phyloP scores from a whole-genome alignment of 768 basidiomycete genomes.

The Pleurotus ostreatus region DNA sequence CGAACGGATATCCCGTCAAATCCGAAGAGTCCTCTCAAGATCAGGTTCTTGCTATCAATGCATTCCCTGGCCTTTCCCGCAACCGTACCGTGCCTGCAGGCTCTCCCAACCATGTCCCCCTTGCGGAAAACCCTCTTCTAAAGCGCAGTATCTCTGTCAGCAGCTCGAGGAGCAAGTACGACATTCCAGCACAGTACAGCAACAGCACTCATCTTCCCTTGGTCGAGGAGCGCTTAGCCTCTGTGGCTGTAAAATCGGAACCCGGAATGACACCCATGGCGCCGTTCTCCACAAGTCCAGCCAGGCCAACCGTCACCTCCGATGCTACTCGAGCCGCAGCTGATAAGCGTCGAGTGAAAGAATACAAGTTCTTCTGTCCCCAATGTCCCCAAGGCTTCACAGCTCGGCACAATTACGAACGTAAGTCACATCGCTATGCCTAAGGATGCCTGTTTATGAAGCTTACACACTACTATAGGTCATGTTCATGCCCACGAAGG shows the following conservation, averaged over 20 bases:
- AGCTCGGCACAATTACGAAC: not conserved
- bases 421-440: not conserved
- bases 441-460: not conserved
- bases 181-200: not conserved
- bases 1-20: not conserved
- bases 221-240: not conserved
- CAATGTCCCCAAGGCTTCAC: not conserved
- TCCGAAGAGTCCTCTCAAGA: not conserved
- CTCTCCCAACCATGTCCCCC: not conserved
- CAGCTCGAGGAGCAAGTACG: conserved; percentile 1
- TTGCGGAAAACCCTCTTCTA: not conserved
- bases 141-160: not conserved
- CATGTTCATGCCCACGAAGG: conserved; percentile 6
- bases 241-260: not conserved
- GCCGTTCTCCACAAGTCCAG: not conserved
- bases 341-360: not conserved
- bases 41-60: not conserved
- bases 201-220: not conserved
- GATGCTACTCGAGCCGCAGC: conserved; percentile 5
- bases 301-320: not conserved
- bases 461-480: not conserved
- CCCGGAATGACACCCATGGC: not conserved
- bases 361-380: conserved; percentile 1
- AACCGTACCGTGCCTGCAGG: conserved; percentile 2
- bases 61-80: not conserved